These are phyloP conservation scores for Malassezia yamatoensis DNA, from an alignment of 1,284 basidiomycete species.

Conservation along the genomic window DNA sequence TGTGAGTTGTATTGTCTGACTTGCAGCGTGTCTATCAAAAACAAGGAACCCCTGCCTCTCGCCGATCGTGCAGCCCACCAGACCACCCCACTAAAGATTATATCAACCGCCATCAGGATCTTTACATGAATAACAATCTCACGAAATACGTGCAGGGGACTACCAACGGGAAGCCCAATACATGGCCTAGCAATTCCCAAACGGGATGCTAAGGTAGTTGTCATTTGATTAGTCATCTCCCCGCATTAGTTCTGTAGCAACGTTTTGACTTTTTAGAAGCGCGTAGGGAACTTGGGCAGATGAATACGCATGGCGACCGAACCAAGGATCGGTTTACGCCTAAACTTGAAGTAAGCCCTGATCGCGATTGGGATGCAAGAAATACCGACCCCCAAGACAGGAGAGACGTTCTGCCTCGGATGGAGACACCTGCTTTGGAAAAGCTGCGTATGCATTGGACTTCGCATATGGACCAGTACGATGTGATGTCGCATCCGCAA, in stretches of 20 bases:
- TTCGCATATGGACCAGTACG: slow-evolving; percentile 17
- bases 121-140: slow-evolving; percentile 42
- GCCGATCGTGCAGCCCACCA: slow-evolving; percentile 31
- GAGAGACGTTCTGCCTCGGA: not conserved
- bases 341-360: no score
- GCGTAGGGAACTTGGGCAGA: no score
- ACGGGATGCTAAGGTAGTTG: not conserved
- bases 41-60: slow-evolving; percentile 22
- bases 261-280: no score
- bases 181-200: slow-evolving; percentile 28
- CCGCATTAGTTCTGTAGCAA: not conserved
- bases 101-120: slow-evolving; percentile 32
- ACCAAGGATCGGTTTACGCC: no score
- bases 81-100: slow-evolving; percentile 43
- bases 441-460: slow-evolving; percentile 15
- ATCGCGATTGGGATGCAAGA: no score
- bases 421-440: slow-evolving; percentile 7
- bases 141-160: slow-evolving; percentile 25
- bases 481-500: slow-evolving; percentile 8
- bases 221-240: slow-evolving; percentile 3
- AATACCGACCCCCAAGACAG: no score
- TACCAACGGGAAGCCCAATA: slow-evolving; percentile 4
- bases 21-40: slow-evolving; percentile 35
- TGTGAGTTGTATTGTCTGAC: not conserved
- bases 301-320: no score